Evolutionary conservation across 2,329 filamentous ascomycete genomes (phyloP).

Genomic region (Mariannaea sp.): DNA sequence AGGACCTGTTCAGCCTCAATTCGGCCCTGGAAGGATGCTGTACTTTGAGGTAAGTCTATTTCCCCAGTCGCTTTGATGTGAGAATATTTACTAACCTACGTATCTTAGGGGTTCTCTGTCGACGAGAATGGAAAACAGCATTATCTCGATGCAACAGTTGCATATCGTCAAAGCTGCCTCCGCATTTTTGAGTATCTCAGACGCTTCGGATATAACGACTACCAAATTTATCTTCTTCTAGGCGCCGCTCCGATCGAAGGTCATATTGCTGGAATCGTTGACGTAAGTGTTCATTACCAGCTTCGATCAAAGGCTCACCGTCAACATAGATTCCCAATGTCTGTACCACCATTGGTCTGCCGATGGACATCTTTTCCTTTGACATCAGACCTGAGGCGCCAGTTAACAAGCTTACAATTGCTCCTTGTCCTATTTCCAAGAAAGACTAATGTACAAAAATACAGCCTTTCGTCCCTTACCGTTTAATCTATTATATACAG

Average conservation of each 20-base stretch:
- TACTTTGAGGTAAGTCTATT: conserved; percentile 54
- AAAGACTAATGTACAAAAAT: conserved; percentile 3
- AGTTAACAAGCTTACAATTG: conserved; percentile 44
- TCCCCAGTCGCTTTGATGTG: neutral
- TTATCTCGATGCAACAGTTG: conserved; percentile 83
- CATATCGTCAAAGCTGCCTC: conserved; percentile 81
- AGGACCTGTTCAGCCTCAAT: conserved; percentile 86
- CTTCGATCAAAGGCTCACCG: too few relatives aligned
- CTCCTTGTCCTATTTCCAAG: conserved; percentile 28
- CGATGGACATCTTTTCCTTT: conserved; percentile 95
- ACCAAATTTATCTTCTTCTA: conserved; percentile 85
- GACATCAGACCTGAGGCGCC: conserved; percentile 74
- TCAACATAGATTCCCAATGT: conserved; percentile 82
- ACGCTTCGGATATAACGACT: conserved; percentile 57
- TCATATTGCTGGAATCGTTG: conserved; percentile 86
- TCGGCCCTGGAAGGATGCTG: conserved; percentile 70
- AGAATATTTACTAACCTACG: neutral
- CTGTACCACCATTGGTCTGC: conserved; percentile 85
- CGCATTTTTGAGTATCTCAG: conserved; percentile 49
- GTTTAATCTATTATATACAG: neutral
- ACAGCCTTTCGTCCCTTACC: conserved; percentile 1
- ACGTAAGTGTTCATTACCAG: conserved; percentile 47
- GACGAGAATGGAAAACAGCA: conserved; percentile 89
- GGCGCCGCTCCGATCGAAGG: conserved; percentile 88
- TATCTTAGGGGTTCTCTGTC: conserved; percentile 69